These are phyloP conservation scores for Tetracladium setigerum DNA, from an alignment of 495 filamentous ascomycete species.

Conservation along the genomic window DNA sequence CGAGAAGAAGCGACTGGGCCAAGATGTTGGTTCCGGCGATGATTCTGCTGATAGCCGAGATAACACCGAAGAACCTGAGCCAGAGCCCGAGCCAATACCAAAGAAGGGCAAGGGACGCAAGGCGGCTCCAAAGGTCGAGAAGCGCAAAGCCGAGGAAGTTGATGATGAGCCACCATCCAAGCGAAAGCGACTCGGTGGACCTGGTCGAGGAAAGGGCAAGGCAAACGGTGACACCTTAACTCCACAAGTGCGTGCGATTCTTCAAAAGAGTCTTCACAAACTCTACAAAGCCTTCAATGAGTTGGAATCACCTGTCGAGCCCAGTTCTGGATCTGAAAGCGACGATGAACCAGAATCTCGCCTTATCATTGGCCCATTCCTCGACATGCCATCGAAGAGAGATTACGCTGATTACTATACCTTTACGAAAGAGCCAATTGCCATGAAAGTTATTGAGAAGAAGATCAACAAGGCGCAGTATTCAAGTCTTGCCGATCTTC, in stretches of 20 bases:
- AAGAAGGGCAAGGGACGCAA: slow-evolving; percentile 74
- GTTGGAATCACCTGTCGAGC: slow-evolving; percentile 60
- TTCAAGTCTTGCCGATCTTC: slow-evolving; percentile 68
- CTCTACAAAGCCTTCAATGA: slow-evolving; percentile 74
- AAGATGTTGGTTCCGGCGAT: slow-evolving; percentile 40
- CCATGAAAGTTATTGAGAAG: slow-evolving; percentile 85
- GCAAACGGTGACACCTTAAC: slow-evolving; percentile 39
- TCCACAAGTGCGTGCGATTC: slow-evolving; percentile 45
- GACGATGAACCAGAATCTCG: slow-evolving; percentile 48
- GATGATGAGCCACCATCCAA: slow-evolving; percentile 75
- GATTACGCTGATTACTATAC: slow-evolving; percentile 90
- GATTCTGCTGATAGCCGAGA: slow-evolving; percentile 68
- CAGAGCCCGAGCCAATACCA: slow-evolving; percentile 33
- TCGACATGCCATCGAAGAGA: slow-evolving; percentile 80
- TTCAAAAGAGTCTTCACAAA: slow-evolving; percentile 68
- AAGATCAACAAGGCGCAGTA: slow-evolving; percentile 95
- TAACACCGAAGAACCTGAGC: slow-evolving; percentile 61
- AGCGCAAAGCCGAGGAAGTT: slow-evolving; percentile 81
- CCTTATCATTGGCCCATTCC: slow-evolving; percentile 86
- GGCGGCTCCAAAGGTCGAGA: slow-evolving; percentile 57
- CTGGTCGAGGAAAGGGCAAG: slow-evolving; percentile 54
- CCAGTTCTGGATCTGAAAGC: slow-evolving; percentile 38
- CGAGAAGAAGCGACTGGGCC: slow-evolving; percentile 42
- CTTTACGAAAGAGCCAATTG: slow-evolving; percentile 85
- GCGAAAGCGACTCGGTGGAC: slow-evolving; percentile 64